These are phyloP conservation scores for Tylopilus sp. DNA, from an alignment of 1,284 basidiomycete species.

Conservation along the genomic window DNA sequence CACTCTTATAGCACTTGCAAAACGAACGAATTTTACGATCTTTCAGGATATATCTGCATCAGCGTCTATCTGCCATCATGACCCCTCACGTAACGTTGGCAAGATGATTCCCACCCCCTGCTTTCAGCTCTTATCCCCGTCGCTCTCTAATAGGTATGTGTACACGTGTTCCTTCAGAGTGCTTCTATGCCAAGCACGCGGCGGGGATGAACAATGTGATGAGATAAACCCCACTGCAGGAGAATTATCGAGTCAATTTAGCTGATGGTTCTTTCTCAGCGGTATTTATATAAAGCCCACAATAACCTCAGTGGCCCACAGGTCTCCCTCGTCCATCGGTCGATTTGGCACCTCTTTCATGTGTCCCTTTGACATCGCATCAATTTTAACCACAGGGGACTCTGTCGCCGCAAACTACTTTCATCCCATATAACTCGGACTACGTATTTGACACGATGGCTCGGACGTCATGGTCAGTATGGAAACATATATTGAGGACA, in stretches of 20 bases:
- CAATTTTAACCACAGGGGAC: conserved; percentile 10
- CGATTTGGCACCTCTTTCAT: conserved; percentile 15
- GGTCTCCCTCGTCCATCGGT: conserved; percentile 4
- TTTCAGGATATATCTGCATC: conserved; percentile 9
- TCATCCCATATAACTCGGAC: background rate
- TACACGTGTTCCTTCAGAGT: conserved; percentile 18
- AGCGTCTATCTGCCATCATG: conserved; percentile 17
- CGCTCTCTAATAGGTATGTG: conserved; percentile 19
- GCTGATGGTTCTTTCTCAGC: conserved; percentile 11
- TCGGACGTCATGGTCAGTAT: conserved; percentile 11
- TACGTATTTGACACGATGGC: conserved; percentile 13
- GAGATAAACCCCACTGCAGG: conserved; percentile 13
- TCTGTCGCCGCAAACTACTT: background rate
- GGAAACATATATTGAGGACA: background rate
- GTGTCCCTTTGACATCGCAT: conserved; percentile 11
- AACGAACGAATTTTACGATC: background rate
- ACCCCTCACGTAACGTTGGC: conserved; percentile 24
- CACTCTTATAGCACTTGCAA: background rate
- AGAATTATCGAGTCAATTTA: conserved; percentile 16
- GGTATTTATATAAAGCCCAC: conserved; percentile 25
- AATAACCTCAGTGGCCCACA: conserved; percentile 1
- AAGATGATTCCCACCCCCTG: conserved; percentile 22
- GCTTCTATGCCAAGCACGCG: conserved; percentile 15
- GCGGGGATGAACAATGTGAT: conserved; percentile 18
- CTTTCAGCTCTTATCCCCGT: conserved; percentile 13